Evolutionary conservation across 2,329 filamentous ascomycete genomes (phyloP).

Genomic region (Ophiognomonia clavigignenti-juglandacearum): DNA sequence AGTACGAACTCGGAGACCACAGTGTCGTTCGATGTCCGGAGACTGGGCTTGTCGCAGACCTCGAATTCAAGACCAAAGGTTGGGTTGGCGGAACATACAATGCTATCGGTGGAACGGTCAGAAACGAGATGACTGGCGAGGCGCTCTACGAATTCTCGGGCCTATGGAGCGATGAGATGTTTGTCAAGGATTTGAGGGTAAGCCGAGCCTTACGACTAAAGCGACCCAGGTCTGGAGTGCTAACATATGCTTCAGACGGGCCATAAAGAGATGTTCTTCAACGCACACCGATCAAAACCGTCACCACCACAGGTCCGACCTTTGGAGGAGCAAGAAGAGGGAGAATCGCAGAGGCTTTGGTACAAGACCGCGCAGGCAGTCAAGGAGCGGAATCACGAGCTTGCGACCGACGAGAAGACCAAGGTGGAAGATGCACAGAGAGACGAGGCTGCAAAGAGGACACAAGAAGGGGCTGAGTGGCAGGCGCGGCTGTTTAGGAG

Average conservation of each 20-base stretch:
- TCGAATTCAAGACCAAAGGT: slow-evolving; percentile 98
- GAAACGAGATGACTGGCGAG: slow-evolving; percentile 81
- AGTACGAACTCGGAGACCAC: slow-evolving; percentile 96
- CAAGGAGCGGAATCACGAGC: slow-evolving; percentile 76
- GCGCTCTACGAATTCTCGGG: slow-evolving; percentile 87
- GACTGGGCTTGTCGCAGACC: slow-evolving; percentile 77
- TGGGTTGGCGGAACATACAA: slow-evolving; percentile 97
- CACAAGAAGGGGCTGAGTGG: slow-evolving; percentile 80
- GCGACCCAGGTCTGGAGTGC: background rate
- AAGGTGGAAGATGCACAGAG: slow-evolving; percentile 90
- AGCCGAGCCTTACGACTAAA: slow-evolving; percentile 22
- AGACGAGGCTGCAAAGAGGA: slow-evolving; percentile 76
- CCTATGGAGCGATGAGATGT: slow-evolving; percentile 93
- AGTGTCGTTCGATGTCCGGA: slow-evolving; percentile 91
- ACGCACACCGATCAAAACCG: slow-evolving; percentile 74
- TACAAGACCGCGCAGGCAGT: slow-evolving; percentile 75
- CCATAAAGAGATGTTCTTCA: slow-evolving; percentile 84
- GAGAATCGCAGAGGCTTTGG: slow-evolving; percentile 90
- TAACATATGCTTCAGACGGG: slow-evolving; percentile 58
- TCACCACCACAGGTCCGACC: slow-evolving; percentile 70
- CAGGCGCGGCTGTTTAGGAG: slow-evolving; percentile 77
- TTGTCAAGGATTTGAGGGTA: slow-evolving; percentile 76
- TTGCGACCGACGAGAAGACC: slow-evolving; percentile 94
- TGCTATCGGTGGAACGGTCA: slow-evolving; percentile 87
- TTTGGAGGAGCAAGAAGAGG: slow-evolving; percentile 78